Base-by-base conservation (phyloP, 1,284 basidiomycete species). In the Prillingera fragicola region DNA sequence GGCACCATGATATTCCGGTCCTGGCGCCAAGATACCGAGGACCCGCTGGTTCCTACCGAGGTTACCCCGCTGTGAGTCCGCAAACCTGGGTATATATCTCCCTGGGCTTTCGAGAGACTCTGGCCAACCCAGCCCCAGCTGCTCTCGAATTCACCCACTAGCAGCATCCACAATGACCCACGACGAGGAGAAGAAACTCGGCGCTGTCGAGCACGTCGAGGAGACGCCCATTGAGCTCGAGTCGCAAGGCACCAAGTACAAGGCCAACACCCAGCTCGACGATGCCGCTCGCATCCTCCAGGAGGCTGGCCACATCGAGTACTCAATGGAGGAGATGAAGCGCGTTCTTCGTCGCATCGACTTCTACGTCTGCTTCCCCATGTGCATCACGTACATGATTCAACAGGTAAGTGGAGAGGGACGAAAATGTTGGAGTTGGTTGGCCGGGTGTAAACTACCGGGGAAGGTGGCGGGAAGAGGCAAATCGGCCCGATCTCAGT, bases 331-430 rank as follows among this genome's bases (percentile, higher is more conserved):
- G 29, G 48, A 50, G 21, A 39, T 32, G 26, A 45, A 46, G 40
- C 21, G 31, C 13, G 48, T 50, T 9, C 43, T 50, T 12, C 43
- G 44, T 29, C 33, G 26, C 19, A 42, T 46, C 36, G 48, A 50
- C 48, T 18, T 45, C n/a, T 40, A 43, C 36, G 48, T 50, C 28
- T 50, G 48, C 18, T 12, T 49, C 3, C 48, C 48, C 23, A 49
- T 49, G 48, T 49, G 48, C 39, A 40, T 49, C 28, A 45, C 43
- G 10, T 49, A 49, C 18, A 41, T 19, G 33, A 44, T 49, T 24
- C 45, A 46, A 21, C 45, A 46, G 39, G 45, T 48, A 9, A 23
- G 41, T 43, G 14, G 3, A 21, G 8, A 10, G 28, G 28, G 9
- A 15, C 4, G 8, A 17, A 15, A 31, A n/a, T n/a, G n/a, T n/a